Conservation (phyloP, 192 early-diverging fungal genomes). For the Coemansia sp. region DNA sequence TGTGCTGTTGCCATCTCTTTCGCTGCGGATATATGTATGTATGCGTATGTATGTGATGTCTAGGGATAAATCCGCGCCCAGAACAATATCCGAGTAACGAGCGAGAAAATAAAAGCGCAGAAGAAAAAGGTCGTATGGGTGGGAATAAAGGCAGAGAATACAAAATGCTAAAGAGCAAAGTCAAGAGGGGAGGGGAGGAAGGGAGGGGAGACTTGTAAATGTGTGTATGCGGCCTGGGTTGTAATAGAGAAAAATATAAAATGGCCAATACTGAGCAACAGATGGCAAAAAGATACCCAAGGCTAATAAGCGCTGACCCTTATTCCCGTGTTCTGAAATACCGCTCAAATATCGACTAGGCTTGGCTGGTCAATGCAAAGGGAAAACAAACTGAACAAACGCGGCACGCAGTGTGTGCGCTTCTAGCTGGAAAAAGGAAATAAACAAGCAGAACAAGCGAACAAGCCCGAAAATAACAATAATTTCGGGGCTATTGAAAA, state of each 20-base stretch:
- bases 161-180: slow-evolving; percentile 1
- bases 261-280: not conserved
- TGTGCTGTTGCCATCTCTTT: not conserved
- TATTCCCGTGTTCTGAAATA: slow-evolving; percentile 11
- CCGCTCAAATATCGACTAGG: not conserved
- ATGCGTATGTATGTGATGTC: not conserved
- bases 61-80: not conserved
- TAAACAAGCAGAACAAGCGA: not conserved
- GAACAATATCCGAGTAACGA: not conserved
- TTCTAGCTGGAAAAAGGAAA: not conserved
- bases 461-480: slow-evolving; percentile 1
- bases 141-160: not conserved
- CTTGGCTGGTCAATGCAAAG: slow-evolving; percentile 1
- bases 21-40: not conserved
- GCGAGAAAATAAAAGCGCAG: not conserved
- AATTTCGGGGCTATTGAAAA: slow-evolving; percentile 7
- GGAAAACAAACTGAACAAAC: slow-evolving; percentile 11
- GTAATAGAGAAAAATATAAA: slow-evolving; percentile 1
- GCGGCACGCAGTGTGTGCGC: not conserved
- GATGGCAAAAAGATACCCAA: not conserved
- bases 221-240: slow-evolving; percentile 10
- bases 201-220: slow-evolving; percentile 1
- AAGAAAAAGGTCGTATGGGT: not conserved
- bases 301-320: slow-evolving; percentile 6
- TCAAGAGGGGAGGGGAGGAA: not conserved